A percentile compares a stretch with the other conserved stretches of the same genome.
These are phyloP conservation scores for Lichtheimia hyalospora DNA, from an alignment of 371 early-diverging fungal species.

Conservation along the genomic window DNA sequence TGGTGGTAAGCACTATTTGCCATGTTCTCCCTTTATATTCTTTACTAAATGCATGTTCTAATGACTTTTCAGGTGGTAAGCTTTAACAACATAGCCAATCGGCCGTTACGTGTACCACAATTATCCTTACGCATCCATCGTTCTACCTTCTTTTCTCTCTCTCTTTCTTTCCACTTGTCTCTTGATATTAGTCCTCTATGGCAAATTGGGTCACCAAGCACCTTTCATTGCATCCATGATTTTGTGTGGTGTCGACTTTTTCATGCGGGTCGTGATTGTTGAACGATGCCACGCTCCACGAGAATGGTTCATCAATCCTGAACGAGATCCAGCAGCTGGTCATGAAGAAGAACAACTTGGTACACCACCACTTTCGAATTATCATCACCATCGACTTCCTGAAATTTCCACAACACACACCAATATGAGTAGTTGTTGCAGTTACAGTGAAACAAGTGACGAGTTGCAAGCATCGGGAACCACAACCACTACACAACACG, in stretches of 20 bases:
- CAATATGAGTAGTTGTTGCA: conserved; percentile 10
- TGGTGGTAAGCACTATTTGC: conserved; percentile 40
- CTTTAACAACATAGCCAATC: background rate
- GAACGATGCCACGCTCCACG: conserved; percentile 45
- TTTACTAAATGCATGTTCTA: background rate
- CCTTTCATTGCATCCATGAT: conserved; percentile 75
- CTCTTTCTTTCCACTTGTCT: background rate
- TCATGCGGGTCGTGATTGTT: conserved; percentile 53
- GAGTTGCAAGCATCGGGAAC: background rate
- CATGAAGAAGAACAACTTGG: background rate
- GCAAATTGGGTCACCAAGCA: conserved; percentile 60
- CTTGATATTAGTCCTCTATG: conserved; percentile 44
- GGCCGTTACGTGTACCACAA: background rate
- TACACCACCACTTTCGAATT: background rate
- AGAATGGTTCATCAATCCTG: conserved; percentile 34
- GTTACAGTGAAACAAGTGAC: background rate
- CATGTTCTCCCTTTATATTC: background rate
- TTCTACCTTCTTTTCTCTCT: background rate
- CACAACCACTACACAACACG: background rate
- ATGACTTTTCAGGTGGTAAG: background rate
- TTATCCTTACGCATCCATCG: background rate
- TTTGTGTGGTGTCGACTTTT: conserved; percentile 58
- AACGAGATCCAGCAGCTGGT: conserved; percentile 5
- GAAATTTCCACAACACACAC: conserved; percentile 8
- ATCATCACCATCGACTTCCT: conserved; percentile 6